Conservation (phyloP, 176 grass and related monocot species). For the Carex scoparia region DNA sequence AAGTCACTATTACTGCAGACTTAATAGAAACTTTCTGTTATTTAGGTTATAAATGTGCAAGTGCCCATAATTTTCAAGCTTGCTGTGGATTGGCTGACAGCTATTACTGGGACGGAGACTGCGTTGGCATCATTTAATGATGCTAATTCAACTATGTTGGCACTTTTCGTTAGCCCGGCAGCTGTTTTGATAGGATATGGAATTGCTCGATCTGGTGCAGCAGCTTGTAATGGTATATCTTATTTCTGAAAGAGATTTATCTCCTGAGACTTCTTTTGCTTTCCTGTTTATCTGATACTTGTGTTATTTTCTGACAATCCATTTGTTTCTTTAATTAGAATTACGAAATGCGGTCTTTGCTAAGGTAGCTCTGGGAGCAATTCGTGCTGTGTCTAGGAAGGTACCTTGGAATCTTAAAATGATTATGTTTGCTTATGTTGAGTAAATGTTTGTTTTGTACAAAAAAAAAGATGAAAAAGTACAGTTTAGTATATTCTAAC, state of each 20-base stretch:
- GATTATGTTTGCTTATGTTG: slow-evolving; percentile 11
- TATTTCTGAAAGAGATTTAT: slow-evolving; percentile 21
- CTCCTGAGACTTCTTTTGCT: neutral
- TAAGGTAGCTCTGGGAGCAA: slow-evolving; percentile 91
- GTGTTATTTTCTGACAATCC: neutral
- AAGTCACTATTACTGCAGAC: neutral
- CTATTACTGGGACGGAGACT: slow-evolving; percentile 53
- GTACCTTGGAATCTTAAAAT: slow-evolving; percentile 35
- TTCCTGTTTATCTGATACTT: slow-evolving; percentile 1
- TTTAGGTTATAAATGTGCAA: slow-evolving; percentile 99
- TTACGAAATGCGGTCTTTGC: slow-evolving; percentile 93
- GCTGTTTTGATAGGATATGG: slow-evolving; percentile 98
- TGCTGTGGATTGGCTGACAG: slow-evolving; percentile 91
- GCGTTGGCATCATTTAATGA: slow-evolving; percentile 83
- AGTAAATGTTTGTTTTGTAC: neutral
- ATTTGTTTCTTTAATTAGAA: slow-evolving; percentile 46
- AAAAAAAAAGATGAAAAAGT: neutral
- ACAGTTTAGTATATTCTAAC: neutral
- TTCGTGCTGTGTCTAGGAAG: slow-evolving; percentile 80
- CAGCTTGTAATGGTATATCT: slow-evolving; percentile 76
- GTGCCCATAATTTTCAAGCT: slow-evolving; percentile 98
- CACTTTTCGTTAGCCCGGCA: slow-evolving; percentile 91
- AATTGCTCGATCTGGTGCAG: slow-evolving; percentile 85
- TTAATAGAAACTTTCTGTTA: slow-evolving; percentile 27
- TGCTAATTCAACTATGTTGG: slow-evolving; percentile 89